Evolutionary conservation across 2,329 filamentous ascomycete species (phyloP).

Genomic region (Alternaria solani): DNA sequence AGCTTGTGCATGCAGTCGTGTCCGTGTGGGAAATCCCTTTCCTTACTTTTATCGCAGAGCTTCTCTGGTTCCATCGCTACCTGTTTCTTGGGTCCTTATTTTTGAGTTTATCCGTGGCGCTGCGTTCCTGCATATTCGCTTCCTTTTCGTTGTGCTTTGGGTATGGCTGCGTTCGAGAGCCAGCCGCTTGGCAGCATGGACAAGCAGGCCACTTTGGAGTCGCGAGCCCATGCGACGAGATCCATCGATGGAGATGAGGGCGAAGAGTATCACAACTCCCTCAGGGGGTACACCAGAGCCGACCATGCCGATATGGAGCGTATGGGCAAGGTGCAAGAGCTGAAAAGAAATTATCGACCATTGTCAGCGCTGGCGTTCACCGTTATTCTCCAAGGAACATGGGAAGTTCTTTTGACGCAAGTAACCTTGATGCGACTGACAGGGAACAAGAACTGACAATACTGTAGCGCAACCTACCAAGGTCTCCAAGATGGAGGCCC

Average conservation of each 20-base stretch:
- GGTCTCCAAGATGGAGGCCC: slow-evolving; percentile 45
- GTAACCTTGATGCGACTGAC: neutral
- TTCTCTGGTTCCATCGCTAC: slow-evolving; percentile 2
- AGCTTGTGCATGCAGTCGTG: slow-evolving; percentile 2
- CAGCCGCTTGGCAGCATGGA: slow-evolving; percentile 17
- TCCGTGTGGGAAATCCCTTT: slow-evolving; percentile 4
- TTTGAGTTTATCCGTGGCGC: slow-evolving; percentile 18
- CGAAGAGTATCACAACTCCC: slow-evolving; percentile 38
- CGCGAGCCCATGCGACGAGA: slow-evolving; percentile 8
- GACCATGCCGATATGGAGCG: slow-evolving; percentile 43
- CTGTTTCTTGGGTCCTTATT: neutral
- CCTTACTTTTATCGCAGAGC: slow-evolving; percentile 10
- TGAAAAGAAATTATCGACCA: slow-evolving; percentile 46
- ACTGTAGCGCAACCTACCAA: slow-evolving; percentile 34
- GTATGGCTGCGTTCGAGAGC: slow-evolving; percentile 29
- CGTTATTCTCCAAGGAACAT: slow-evolving; percentile 45
- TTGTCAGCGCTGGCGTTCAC: slow-evolving; percentile 45
- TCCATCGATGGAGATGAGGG: slow-evolving; percentile 32
- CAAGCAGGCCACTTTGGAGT: slow-evolving; percentile 17
- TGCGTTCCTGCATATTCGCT: slow-evolving; percentile 20
- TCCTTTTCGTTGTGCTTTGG: slow-evolving; percentile 7
- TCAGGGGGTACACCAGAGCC: slow-evolving; percentile 38
- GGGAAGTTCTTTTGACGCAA: slow-evolving; percentile 46
- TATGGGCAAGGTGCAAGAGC: slow-evolving; percentile 47
- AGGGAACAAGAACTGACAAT: slow-evolving; percentile 6